Conservation (phyloP, 2,329 filamentous ascomycete genomes). For the Arthrinium puccinioides region DNA sequence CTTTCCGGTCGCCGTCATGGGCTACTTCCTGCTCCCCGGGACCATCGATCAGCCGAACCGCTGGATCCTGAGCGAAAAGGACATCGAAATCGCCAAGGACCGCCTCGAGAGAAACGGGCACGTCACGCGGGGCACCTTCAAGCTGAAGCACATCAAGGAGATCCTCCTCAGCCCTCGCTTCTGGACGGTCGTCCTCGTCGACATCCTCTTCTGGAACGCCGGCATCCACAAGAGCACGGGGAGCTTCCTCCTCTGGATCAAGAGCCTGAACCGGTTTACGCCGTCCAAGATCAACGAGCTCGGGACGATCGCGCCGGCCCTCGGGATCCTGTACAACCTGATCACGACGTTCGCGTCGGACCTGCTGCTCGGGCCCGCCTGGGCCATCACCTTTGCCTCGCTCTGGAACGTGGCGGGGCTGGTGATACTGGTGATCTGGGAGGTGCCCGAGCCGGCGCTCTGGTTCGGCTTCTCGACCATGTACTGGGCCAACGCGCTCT, state of each 20-base stretch:
- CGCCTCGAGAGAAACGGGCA: slow-evolving; percentile 32
- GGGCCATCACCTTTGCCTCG: slow-evolving; percentile 45
- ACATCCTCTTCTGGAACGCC: slow-evolving; percentile 50
- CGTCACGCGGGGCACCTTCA: not conserved
- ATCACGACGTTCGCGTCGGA: slow-evolving; percentile 48
- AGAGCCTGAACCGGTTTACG: slow-evolving; percentile 41
- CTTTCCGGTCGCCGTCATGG: slow-evolving; percentile 42
- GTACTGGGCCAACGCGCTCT: slow-evolving; percentile 42
- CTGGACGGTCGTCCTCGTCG: slow-evolving; percentile 39
- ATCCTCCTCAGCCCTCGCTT: slow-evolving; percentile 9
- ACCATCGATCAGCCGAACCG: slow-evolving; percentile 18
- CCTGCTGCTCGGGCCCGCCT: slow-evolving; percentile 41
- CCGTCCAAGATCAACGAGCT: slow-evolving; percentile 41
- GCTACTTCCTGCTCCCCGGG: slow-evolving; percentile 43
- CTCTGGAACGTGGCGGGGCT: slow-evolving; percentile 44
- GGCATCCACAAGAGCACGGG: slow-evolving; percentile 37
- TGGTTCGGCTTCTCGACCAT: slow-evolving; percentile 47
- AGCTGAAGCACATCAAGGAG: not conserved
- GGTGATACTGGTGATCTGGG: slow-evolving; percentile 47
- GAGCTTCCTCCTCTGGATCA: slow-evolving; percentile 50
- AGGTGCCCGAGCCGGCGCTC: slow-evolving; percentile 44
- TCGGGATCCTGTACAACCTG: slow-evolving; percentile 50
- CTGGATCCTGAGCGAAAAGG: slow-evolving; percentile 19
- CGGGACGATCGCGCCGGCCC: slow-evolving; percentile 41
- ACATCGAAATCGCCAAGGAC: slow-evolving; percentile 35